Percentiles rank a stretch among this genome's conserved stretches.
These are phyloP conservation scores for Apiosordaria backusii DNA, from an alignment of 495 filamentous ascomycete genomes.

Conservation along the genomic window DNA sequence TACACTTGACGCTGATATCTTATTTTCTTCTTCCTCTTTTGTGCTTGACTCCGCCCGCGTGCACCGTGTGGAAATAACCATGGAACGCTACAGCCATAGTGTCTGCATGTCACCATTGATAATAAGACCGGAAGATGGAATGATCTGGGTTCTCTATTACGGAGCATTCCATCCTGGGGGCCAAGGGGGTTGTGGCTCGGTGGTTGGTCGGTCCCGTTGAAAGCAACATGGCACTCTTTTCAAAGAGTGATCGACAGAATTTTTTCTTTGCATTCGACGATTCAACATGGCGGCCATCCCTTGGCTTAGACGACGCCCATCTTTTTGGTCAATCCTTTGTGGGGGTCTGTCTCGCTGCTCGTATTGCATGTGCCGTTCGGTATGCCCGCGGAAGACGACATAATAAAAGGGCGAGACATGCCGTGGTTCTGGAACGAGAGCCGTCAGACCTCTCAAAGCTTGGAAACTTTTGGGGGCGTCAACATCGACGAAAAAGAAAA, in stretches of 20 bases:
- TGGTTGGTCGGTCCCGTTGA: too few species aligned
- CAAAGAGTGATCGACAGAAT: neutral
- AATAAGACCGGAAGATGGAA: neutral
- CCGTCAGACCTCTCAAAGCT: neutral
- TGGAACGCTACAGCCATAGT: neutral
- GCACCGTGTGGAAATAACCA: neutral
- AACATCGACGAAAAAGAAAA: neutral
- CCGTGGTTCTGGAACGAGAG: neutral
- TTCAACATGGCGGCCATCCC: neutral
- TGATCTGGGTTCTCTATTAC: neutral
- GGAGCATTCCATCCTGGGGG: neutral
- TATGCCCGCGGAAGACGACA: slow-evolving; percentile 1
- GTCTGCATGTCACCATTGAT: neutral
- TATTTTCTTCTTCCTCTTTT: neutral
- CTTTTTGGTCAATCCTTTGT: slow-evolving; percentile 1
- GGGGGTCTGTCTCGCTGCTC: slow-evolving; percentile 2
- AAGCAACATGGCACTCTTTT: too few species aligned
- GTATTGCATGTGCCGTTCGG: slow-evolving; percentile 9
- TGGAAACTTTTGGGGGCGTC: neutral
- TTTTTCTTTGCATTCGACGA: neutral
- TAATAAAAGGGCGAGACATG: neutral
- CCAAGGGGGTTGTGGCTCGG: neutral
- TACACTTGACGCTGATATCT: neutral
- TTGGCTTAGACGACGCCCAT: slow-evolving; percentile 2
- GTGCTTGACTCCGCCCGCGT: too few species aligned